Conservation (phyloP, 2,329 filamentous ascomycete genomes). For the Hymenoscyphus fraxineus region DNA sequence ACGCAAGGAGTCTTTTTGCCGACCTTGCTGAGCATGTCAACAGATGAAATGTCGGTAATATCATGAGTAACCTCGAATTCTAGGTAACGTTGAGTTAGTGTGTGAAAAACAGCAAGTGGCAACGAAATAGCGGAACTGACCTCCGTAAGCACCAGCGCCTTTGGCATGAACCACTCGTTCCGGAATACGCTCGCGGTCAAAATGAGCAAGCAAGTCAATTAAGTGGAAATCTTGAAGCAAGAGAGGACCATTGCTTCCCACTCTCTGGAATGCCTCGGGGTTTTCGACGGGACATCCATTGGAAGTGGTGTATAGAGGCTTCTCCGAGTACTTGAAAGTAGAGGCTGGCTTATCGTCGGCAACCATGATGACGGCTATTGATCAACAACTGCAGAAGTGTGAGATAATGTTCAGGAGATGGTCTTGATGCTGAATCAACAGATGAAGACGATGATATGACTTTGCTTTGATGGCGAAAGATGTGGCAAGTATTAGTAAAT, state of each 20-base stretch:
- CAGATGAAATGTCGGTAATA: constrained; percentile 26
- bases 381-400: constrained; percentile 9
- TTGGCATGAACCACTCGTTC: constrained; percentile 61
- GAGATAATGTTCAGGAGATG: neutral
- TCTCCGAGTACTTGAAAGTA: constrained; percentile 53
- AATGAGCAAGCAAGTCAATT: constrained; percentile 57
- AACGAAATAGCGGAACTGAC: constrained; percentile 14
- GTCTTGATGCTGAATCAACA: constrained; percentile 4
- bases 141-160: constrained; percentile 41
- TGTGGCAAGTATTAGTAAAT: constrained; percentile 1
- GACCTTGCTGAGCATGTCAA: constrained; percentile 44
- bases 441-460: neutral
- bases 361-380: constrained; percentile 38
- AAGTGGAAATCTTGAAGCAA: constrained; percentile 63
- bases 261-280: constrained; percentile 49
- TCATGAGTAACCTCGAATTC: constrained; percentile 34
- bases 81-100: constrained; percentile 16
- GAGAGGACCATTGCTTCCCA: constrained; percentile 54
- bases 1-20: constrained; percentile 68
- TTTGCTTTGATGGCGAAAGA: neutral
- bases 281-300: constrained; percentile 56
- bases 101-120: neutral
- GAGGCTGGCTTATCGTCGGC: constrained; percentile 42
- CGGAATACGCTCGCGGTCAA: constrained; percentile 49
- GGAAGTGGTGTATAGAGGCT: constrained; percentile 55